These are phyloP conservation scores for Musa itinerans DNA, from an alignment of 176 grass and related monocot genomes.

Conservation along the genomic window DNA sequence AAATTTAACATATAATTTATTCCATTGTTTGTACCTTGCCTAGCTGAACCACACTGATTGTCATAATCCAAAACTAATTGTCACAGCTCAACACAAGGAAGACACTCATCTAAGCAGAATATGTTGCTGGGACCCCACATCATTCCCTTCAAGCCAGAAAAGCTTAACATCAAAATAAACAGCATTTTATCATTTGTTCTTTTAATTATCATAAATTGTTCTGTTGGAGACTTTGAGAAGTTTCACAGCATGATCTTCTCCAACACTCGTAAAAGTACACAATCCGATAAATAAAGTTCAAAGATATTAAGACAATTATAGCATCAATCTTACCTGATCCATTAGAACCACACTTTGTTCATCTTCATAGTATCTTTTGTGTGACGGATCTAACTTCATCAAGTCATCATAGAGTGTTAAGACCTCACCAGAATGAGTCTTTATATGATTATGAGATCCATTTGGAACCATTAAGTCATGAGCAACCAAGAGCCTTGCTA, in stretches of 20 bases:
- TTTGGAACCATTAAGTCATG: conserved; percentile 46
- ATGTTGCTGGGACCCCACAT: too few relatives aligned
- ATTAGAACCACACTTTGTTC: conserved; percentile 66
- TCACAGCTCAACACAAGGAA: too few relatives aligned
- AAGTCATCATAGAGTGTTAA: conserved; percentile 55
- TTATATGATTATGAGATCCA: conserved; percentile 37
- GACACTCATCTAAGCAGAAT: too few relatives aligned
- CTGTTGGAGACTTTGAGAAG: background rate
- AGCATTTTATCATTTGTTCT: background rate
- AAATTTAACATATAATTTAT: too few relatives aligned
- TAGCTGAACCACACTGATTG: too few relatives aligned
- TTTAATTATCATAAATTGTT: background rate
- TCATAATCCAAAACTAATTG: too few relatives aligned
- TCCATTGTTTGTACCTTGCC: too few relatives aligned
- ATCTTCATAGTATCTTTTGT: conserved; percentile 75
- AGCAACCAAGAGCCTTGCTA: conserved; percentile 65
- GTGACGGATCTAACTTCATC: conserved; percentile 61
- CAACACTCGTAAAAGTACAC: too few relatives aligned
- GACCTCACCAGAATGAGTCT: conserved; percentile 62
- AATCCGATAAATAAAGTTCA: background rate
- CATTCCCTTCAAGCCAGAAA: too few relatives aligned
- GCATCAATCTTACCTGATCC: conserved; percentile 52
- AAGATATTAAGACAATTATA: background rate
- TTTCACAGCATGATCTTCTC: background rate
- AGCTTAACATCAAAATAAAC: background rate